Evolutionary conservation across 768 basidiomycete species (phyloP), one percentile per base, ranked within the genome.

Genomic region (Boletus coccyginus): DNA sequence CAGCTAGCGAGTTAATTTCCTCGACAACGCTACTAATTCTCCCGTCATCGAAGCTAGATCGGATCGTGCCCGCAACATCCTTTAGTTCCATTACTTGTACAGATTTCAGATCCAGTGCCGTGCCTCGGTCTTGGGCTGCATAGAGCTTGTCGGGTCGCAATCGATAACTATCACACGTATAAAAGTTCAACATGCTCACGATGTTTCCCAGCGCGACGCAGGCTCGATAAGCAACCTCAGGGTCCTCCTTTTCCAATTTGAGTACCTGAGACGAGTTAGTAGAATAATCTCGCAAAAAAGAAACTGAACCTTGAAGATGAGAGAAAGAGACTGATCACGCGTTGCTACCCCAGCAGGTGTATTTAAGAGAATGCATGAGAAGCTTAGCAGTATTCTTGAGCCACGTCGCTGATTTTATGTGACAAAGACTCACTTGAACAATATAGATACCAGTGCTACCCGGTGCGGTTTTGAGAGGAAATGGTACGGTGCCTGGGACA

Each of bases 371-470:
- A 85, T 67, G 61, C 87, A 90, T 3, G 90, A 91, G 54, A 87
- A 72, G 66, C 89, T 91, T n/a, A 10, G 24, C 43, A 32, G 24
- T 8, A 45, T 50, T 44, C n/a, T 63, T 57, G 45, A 53, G 50
- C 31, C 36, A 31, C 14, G 9, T 38, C 21, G 19, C 40, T 11
- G 16, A 56, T 36, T 46, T 47, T 13, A 29, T 36, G 33, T 38
- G 19, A 55, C 35, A 13, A 17, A 33, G 17, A 78, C 89, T 64
- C 62, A 98, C 96, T 98, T 98, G 74, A 98, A 86, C 33, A 91
- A 71, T 36, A 94, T 74, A 0, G 94, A 95, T 5, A 90, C 86
- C 46, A 94, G 66, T 0, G 92, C 89, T 5, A 92, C 77, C 32
- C 90, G 82, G 47, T 88, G 88, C 5, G 77, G 74, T 71, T 91